Percentiles rank a stretch among this genome's conserved stretches.
Conservation (phyloP, 1,284 basidiomycete species). For the Stereum hirsutum region DNA sequence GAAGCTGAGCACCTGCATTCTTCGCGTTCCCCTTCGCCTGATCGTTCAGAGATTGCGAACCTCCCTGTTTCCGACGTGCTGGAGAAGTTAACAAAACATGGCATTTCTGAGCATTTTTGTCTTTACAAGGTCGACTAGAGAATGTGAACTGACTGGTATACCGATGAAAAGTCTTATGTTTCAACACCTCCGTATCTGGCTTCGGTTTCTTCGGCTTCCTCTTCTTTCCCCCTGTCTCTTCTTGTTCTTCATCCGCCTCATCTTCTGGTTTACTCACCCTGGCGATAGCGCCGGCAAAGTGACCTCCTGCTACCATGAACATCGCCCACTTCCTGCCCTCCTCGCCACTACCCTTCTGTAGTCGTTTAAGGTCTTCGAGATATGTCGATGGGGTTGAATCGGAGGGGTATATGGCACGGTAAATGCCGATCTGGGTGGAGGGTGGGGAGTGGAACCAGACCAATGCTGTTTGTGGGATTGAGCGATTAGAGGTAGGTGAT, state of each 20-base stretch:
- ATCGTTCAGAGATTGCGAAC: conserved; percentile 89
- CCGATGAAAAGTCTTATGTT: conserved; percentile 96
- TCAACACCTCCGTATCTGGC: conserved; percentile 70
- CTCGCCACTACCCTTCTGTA: conserved; percentile 49
- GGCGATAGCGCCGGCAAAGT: conserved; percentile 91
- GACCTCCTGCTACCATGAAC: conserved; percentile 95
- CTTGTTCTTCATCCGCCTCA: conserved; percentile 37
- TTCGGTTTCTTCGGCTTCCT: conserved; percentile 53
- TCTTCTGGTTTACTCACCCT: conserved; percentile 49
- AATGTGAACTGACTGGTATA: conserved; percentile 75
- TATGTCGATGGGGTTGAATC: conserved; percentile 33
- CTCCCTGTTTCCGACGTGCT: conserved; percentile 97
- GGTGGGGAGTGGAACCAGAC: conserved; percentile 86
- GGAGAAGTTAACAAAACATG: background rate
- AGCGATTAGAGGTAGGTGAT: conserved; percentile 31
- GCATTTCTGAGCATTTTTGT: background rate
- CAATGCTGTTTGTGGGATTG: conserved; percentile 63
- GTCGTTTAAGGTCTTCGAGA: conserved; percentile 47
- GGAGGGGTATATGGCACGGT: conserved; percentile 65
- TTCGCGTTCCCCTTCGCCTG: conserved; percentile 89
- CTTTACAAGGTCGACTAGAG: background rate
- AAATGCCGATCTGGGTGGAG: conserved; percentile 85
- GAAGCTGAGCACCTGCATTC: conserved; percentile 90
- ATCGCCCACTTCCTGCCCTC: conserved; percentile 82
- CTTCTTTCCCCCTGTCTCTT: conserved; percentile 29